Percentiles rank a stretch among this genome's conserved stretches.
Evolutionary conservation across 345 rosid genomes (phyloP).

Genomic region (Acer negundo): DNA sequence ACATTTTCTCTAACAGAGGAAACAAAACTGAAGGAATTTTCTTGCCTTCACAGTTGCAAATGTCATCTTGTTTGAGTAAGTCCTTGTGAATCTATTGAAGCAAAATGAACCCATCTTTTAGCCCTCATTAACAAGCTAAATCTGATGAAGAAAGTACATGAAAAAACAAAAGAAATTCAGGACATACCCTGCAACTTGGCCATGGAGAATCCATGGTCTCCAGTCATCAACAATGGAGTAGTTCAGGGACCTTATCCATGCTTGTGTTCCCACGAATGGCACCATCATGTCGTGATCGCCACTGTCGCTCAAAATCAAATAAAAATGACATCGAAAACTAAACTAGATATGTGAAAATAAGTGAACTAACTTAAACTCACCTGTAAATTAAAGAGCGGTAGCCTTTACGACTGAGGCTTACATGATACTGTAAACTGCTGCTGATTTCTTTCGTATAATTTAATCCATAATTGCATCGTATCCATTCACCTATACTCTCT

Average conservation of each 20-base stretch:
- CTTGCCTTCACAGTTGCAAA: constrained; percentile 71
- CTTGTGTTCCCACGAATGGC: constrained; percentile 57
- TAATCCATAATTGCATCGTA: constrained; percentile 40
- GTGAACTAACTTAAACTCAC: constrained; percentile 16
- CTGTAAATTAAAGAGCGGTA: constrained; percentile 53
- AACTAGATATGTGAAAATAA: no score
- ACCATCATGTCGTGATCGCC: constrained; percentile 65
- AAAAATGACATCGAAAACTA: not conserved
- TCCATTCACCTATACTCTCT: constrained; percentile 45
- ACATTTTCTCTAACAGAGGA: not conserved
- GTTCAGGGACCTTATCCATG: constrained; percentile 59
- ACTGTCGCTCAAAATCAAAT: constrained; percentile 26
- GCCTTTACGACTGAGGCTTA: constrained; percentile 41
- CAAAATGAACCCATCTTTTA: not conserved
- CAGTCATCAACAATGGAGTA: constrained; percentile 58
- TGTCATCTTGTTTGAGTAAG: constrained; percentile 62
- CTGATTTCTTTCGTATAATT: constrained; percentile 23
- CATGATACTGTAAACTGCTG: constrained; percentile 38
- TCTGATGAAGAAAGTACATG: not conserved
- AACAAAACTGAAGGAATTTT: not conserved
- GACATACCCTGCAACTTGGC: constrained; percentile 62
- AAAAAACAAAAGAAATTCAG: not conserved
- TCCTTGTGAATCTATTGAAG: constrained; percentile 54
- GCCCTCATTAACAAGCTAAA: not conserved
- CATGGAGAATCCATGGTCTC: constrained; percentile 53